Conservation (phyloP, 371 early-diverging fungal genomes). For the Syncephalis fuscata region DNA sequence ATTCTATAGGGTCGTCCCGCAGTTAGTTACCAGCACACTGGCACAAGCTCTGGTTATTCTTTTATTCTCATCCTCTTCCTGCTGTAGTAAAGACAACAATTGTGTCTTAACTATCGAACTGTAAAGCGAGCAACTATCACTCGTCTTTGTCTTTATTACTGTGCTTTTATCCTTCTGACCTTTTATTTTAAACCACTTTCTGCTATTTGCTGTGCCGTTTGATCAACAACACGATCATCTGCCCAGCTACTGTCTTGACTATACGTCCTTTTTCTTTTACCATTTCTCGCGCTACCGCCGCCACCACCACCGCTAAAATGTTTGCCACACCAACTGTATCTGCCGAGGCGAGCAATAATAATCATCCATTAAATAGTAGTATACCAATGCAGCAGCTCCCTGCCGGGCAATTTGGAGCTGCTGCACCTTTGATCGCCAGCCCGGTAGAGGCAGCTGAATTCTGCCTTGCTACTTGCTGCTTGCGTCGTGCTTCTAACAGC, state of each 20-base stretch:
- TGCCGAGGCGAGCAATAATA: no score
- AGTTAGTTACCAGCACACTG: conserved; percentile 1
- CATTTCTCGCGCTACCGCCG: no score
- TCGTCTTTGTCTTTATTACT: background rate
- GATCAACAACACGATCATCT: no score
- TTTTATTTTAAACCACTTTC: background rate
- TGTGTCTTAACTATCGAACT: background rate
- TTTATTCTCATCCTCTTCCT: background rate
- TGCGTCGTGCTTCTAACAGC: conserved; percentile 14
- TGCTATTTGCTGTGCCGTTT: no score
- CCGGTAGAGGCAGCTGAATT: background rate
- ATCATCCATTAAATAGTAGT: no score
- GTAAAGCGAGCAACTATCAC: background rate
- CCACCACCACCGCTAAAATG: no score
- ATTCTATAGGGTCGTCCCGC: no score
- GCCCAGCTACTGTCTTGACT: no score
- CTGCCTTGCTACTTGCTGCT: conserved; percentile 10
- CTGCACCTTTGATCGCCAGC: background rate
- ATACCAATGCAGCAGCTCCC: background rate
- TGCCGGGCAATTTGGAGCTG: background rate
- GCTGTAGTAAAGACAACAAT: background rate
- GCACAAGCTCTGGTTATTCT: background rate
- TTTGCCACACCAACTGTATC: no score
- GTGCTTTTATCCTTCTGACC: background rate
- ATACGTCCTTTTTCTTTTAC: no score